Evolutionary conservation across 208 protist genomes (phyloP).

Genomic region (Leishmania tarentolae): DNA sequence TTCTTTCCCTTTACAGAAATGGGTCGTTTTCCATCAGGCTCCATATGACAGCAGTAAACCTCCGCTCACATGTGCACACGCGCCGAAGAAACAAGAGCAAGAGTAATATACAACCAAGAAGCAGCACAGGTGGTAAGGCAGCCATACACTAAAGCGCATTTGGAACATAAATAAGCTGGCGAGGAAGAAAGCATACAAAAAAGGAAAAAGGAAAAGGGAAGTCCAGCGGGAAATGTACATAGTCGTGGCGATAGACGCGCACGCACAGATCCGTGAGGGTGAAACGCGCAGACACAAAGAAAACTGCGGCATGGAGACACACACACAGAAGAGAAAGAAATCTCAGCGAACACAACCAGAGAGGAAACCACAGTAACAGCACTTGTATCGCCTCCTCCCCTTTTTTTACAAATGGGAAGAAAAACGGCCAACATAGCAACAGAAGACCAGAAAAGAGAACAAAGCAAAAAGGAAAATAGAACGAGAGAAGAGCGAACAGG

Average conservation of each 20-base stretch:
- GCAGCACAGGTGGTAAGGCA: neutral
- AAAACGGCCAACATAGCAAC: neutral
- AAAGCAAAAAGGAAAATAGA: constrained; percentile 13
- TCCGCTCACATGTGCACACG: neutral
- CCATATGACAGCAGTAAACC: neutral
- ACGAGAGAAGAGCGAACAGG: neutral
- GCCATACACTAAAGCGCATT: neutral
- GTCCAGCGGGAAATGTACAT: neutral
- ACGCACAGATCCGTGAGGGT: neutral
- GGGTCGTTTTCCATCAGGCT: neutral
- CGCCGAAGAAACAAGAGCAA: neutral
- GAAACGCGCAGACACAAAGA: constrained; percentile 10
- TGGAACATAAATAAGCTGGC: neutral
- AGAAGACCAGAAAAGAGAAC: neutral
- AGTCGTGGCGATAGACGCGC: neutral
- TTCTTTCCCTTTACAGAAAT: neutral
- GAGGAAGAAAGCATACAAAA: constrained; percentile 1
- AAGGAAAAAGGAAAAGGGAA: neutral
- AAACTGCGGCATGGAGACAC: constrained; percentile 6
- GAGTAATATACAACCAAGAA: neutral
- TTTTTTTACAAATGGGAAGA: neutral
- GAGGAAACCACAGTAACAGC: neutral
- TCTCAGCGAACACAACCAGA: constrained; percentile 15
- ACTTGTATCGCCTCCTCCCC: neutral
- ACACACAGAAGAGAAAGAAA: constrained; percentile 2